Percentiles rank a stretch among this genome's conserved stretches.
Conservation (phyloP, 2,329 filamentous ascomycete species). For the Claviceps pusilla region DNA sequence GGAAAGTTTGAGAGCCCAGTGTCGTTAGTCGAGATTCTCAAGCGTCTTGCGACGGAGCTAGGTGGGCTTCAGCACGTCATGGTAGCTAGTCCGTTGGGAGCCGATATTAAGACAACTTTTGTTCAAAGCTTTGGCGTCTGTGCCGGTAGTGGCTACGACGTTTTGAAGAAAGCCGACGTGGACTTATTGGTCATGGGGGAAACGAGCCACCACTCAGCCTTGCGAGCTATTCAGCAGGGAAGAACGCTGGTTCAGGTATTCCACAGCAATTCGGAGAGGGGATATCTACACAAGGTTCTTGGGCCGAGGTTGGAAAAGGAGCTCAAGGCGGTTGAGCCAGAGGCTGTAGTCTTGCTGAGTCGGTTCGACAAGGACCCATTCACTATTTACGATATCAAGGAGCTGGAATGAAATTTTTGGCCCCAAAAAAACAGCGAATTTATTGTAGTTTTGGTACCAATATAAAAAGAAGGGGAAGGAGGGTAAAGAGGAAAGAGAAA, state of each 20-base stretch:
- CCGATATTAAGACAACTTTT: constrained; percentile 18
- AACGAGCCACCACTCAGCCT: constrained; percentile 81
- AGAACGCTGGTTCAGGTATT: constrained; percentile 73
- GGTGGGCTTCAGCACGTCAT: constrained; percentile 46
- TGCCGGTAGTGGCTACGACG: constrained; percentile 69
- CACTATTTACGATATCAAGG: constrained; percentile 47
- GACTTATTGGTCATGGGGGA: constrained; percentile 85
- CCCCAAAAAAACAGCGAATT: not conserved
- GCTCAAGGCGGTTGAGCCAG: constrained; percentile 34
- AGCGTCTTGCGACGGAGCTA: constrained; percentile 47
- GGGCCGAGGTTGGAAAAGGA: constrained; percentile 45
- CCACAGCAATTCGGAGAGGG: constrained; percentile 85
- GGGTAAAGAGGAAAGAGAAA: no score
- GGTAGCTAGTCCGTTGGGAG: constrained; percentile 36
- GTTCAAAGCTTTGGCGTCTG: constrained; percentile 70
- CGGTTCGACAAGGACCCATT: constrained; percentile 77
- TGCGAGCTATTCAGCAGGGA: constrained; percentile 72
- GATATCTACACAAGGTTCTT: constrained; percentile 61
- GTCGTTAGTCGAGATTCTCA: constrained; percentile 28
- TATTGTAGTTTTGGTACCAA: not conserved
- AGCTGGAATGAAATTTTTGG: constrained; percentile 14
- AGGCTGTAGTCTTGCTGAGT: constrained; percentile 57
- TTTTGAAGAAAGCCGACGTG: constrained; percentile 55
- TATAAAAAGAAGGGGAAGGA: no score
- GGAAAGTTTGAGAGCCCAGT: constrained; percentile 27